Conservation (phyloP, 2,329 filamentous ascomycete species). For the Botrytis medusae region DNA sequence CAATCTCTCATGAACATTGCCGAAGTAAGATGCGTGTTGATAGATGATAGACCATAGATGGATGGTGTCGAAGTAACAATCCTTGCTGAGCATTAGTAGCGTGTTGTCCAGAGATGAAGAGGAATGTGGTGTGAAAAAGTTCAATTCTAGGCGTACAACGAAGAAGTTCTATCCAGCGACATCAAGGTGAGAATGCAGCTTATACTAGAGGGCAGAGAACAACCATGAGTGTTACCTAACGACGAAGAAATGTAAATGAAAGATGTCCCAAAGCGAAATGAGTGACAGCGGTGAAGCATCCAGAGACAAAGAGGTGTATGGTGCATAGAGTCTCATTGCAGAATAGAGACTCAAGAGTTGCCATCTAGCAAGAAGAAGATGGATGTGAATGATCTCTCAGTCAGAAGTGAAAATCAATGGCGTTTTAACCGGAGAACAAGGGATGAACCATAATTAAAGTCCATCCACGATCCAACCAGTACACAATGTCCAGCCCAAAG, state of each 20-base stretch:
- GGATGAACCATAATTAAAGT: background rate
- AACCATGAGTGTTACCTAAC: background rate
- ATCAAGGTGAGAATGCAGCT: background rate
- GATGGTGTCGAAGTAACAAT: background rate
- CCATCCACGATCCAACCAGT: background rate
- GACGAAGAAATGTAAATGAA: background rate
- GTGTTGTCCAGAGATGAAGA: background rate
- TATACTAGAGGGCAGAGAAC: background rate
- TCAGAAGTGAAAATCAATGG: background rate
- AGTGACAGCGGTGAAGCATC: background rate
- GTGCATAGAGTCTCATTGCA: background rate
- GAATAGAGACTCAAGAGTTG: fast-evolving
- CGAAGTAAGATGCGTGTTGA: background rate
- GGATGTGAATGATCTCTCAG: background rate
- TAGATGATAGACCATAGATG: background rate
- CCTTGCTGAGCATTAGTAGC: background rate
- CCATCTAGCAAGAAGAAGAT: background rate
- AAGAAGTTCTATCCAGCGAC: background rate
- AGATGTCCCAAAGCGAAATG: background rate
- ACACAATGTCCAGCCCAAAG: background rate
- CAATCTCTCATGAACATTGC: background rate
- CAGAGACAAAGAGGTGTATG: background rate
- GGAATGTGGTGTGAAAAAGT: background rate
- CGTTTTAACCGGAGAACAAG: background rate
- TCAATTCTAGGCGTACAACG: background rate